Evolutionary conservation across 352 stramenopile genomes (phyloP), one percentile per base, ranked within the genome.

Genomic region (Phytophthora syringae): DNA sequence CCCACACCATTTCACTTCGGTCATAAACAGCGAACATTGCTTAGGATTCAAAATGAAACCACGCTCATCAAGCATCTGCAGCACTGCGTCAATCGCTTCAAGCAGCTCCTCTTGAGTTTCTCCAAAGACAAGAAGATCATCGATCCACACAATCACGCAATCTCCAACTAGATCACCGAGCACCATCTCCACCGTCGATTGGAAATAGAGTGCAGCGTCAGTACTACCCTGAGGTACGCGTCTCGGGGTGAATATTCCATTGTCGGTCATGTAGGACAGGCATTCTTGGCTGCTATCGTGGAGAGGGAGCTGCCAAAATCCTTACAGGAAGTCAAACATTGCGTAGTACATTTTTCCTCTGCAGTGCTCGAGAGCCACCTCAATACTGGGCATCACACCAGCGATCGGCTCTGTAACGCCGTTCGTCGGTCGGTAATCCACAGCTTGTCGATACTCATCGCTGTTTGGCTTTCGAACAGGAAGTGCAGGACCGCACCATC

Each of bases 241-340:
- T 0, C 40, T 67, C n/a, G 58, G 45, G 0, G 61, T 72, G 52
- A 61, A 72, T 0, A 66, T 55, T 9, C 52, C 52, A 1, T 43
- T 20, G n/a, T 74, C 64, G 1, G 55, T 74, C 43, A 77, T 73
- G 43, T 32, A 32, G 63, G 45, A 64, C 0, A 72, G 36, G 0
- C 49, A 49, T 16, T 75, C 50, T 20, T 58, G 63, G n/a, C 42
- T 54, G 2, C 25, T 45, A 34, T 50, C n/a, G n/a, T 73, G 12
- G 1, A 72, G 27, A 2, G 52, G 59, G 5, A 73, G 44, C 24
- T 73, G 69, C 58, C 56, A 77, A 42, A 73, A 73, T 2, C 53
- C 52, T 21, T 73, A 66, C 3, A 67, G 21, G n/a, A 74, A 64
- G 21, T 67, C 58, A 12, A 70, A 60, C 5, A 62, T 62, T 0